These are phyloP conservation scores for Panicum virgatum DNA, from an alignment of 202 grass and related monocot species.

Conservation along the genomic window DNA sequence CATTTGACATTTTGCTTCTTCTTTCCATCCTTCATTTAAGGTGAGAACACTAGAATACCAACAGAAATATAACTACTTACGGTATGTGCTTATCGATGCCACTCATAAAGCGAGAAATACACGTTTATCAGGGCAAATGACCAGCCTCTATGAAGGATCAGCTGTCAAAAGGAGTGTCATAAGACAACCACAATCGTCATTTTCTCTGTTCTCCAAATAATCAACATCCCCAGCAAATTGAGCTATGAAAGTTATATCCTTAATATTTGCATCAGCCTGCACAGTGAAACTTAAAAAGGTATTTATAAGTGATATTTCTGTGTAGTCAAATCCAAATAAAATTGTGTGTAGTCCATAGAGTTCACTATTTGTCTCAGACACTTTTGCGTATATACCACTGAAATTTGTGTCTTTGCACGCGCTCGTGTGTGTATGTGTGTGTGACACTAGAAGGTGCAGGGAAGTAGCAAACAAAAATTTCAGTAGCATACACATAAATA, in stretches of 20 bases:
- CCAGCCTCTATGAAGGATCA: conserved; percentile 54
- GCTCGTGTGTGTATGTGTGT: too few relatives aligned
- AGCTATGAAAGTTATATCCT: conserved; percentile 68
- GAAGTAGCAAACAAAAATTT: too few relatives aligned
- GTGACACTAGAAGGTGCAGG: too few relatives aligned
- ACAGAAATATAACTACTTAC: conserved; percentile 43
- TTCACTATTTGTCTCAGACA: too few relatives aligned
- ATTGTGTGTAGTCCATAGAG: too few relatives aligned
- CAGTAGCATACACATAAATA: too few relatives aligned
- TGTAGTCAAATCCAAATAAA: too few relatives aligned
- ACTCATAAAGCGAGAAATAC: conserved; percentile 72
- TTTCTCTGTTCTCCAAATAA: conserved; percentile 57
- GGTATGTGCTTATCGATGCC: conserved; percentile 85
- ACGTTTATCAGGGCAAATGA: conserved; percentile 66
- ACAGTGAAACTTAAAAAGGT: too few relatives aligned
- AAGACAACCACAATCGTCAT: conserved; percentile 69
- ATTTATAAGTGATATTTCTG: too few relatives aligned
- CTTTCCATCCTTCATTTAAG: conserved; percentile 40
- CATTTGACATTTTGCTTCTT: conserved; percentile 89
- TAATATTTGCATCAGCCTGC: conserved; percentile 68
- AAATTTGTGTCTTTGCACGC: too few relatives aligned
- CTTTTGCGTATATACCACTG: too few relatives aligned
- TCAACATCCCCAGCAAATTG: conserved; percentile 81
- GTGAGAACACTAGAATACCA: not conserved
- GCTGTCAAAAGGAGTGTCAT: conserved; percentile 71